Percentiles rank a stretch among this genome's conserved stretches.
Evolutionary conservation across 352 stramenopile genomes (phyloP).

Genomic region (Globisporangium nodosum): DNA sequence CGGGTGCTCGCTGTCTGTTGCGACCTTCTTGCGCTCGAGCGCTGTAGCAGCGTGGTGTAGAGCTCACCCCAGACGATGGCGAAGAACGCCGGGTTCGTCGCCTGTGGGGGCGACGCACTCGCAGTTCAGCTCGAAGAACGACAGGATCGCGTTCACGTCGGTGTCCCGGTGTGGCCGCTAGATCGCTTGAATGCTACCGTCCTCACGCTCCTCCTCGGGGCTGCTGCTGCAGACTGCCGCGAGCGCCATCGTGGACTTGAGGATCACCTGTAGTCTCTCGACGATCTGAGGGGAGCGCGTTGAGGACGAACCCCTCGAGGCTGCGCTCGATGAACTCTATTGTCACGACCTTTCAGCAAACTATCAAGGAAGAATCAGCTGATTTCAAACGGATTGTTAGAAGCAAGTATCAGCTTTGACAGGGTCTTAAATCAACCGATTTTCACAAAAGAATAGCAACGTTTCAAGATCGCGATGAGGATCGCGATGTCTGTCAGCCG

Average conservation of each 20-base stretch:
- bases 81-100: conserved; percentile 43
- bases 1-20: background rate
- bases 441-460: too few relatives aligned
- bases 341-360: conserved; percentile 14
- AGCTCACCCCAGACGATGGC: conserved; percentile 54
- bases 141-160: conserved; percentile 25
- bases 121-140: conserved; percentile 42
- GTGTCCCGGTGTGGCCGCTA: background rate
- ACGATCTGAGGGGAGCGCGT: conserved; percentile 35
- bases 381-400: too few relatives aligned
- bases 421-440: too few relatives aligned
- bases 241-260: conserved; percentile 28
- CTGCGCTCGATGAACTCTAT: conserved; percentile 52
- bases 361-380: too few relatives aligned
- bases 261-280: conserved; percentile 35
- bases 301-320: conserved; percentile 39
- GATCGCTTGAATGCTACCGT: background rate
- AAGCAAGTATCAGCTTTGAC: too few relatives aligned
- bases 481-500: too few relatives aligned
- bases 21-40: conserved; percentile 29
- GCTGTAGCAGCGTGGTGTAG: conserved; percentile 31
- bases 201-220: background rate
- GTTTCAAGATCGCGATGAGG: too few relatives aligned
- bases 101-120: conserved; percentile 26
- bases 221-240: conserved; percentile 4